Evolutionary conservation across 306 rosid species (phyloP).

Genomic region (Castanopsis chinensis): DNA sequence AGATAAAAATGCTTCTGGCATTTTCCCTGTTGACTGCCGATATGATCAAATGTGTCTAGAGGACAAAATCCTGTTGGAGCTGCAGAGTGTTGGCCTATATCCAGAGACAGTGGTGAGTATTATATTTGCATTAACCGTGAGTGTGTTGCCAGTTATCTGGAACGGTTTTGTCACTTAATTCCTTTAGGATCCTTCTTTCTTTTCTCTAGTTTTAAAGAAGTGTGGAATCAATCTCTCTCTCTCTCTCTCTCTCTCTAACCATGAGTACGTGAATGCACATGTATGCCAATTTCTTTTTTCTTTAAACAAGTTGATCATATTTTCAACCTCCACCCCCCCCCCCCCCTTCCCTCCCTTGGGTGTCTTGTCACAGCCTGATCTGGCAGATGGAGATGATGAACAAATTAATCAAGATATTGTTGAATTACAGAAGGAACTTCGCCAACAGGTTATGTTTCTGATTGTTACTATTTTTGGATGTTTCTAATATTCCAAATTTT

Average conservation of each 20-base stretch:
- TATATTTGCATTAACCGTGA: slow-evolving; percentile 20
- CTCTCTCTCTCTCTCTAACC: slow-evolving; percentile 11
- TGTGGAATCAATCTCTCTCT: not conserved
- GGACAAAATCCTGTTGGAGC: slow-evolving; percentile 72
- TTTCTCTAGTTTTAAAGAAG: not conserved
- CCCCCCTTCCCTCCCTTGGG: not conserved
- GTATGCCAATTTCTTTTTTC: not conserved
- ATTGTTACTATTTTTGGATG: not conserved
- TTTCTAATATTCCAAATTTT: not conserved
- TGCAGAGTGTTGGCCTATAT: slow-evolving; percentile 66
- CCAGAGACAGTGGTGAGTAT: slow-evolving; percentile 74
- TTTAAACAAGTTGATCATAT: not conserved
- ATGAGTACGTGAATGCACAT: not conserved
- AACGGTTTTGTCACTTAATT: not conserved
- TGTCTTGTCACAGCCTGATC: slow-evolving; percentile 70
- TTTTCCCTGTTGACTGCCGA: slow-evolving; percentile 31
- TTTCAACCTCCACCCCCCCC: not conserved
- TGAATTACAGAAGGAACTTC: slow-evolving; percentile 56
- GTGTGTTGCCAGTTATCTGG: not conserved
- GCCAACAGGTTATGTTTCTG: slow-evolving; percentile 57
- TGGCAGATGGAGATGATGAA: slow-evolving; percentile 72
- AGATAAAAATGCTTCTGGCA: slow-evolving; percentile 30
- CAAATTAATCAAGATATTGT: slow-evolving; percentile 58
- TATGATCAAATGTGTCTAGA: slow-evolving; percentile 59
- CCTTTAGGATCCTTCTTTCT: not conserved